Percentiles rank a stretch among this genome's conserved stretches.
Evolutionary conservation across 441 rosid species (phyloP).

Genomic region (Arabidopsis hybrid): DNA sequence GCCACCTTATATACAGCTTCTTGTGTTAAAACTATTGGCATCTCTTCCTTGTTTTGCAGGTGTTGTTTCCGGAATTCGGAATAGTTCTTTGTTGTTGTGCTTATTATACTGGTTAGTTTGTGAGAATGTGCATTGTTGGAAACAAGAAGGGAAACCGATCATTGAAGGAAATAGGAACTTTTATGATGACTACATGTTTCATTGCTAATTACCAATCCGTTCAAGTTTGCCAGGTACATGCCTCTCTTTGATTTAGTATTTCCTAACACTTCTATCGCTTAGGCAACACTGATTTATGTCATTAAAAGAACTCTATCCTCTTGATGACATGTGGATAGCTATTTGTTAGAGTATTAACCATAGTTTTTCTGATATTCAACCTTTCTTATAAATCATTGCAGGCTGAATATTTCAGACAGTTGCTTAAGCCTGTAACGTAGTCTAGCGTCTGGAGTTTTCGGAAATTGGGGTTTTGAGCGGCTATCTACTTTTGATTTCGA

Average conservation of each 20-base stretch:
- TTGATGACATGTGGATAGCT: not conserved
- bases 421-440: constrained; percentile 99
- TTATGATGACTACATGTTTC: constrained; percentile 81
- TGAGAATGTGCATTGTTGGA: constrained; percentile 84
- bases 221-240: constrained; percentile 87
- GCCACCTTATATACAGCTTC: not conserved
- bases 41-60: constrained; percentile 46
- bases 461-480: constrained; percentile 51
- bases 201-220: constrained; percentile 71
- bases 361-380: constrained; percentile 7
- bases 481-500: constrained; percentile 54
- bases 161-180: constrained; percentile 75
- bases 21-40: not conserved
- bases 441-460: constrained; percentile 49
- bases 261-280: not conserved
- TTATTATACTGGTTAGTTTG: constrained; percentile 47
- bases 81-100: constrained; percentile 29
- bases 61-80: constrained; percentile 35
- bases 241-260: constrained; percentile 5
- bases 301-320: not conserved
- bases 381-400: constrained; percentile 45
- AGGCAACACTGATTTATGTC: constrained; percentile 18
- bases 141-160: constrained; percentile 76
- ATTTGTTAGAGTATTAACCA: not conserved
- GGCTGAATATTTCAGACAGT: constrained; percentile 98